Percentiles rank a stretch among this genome's conserved stretches.
phyloP scores from a whole-genome alignment of 805 yeast species.

The Maudiozyma bulderi region DNA sequence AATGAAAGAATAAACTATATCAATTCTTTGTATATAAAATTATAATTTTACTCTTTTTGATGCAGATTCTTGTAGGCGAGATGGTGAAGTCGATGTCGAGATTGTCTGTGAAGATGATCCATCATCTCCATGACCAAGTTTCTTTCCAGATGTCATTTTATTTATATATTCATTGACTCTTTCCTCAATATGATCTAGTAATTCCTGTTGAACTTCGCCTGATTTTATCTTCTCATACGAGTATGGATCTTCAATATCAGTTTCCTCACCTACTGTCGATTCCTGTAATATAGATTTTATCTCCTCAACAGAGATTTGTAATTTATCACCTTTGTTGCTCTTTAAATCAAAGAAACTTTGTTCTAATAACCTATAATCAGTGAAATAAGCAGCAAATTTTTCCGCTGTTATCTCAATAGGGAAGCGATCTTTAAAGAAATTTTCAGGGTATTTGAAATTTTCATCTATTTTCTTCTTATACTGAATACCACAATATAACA shows the following conservation, averaged over 20 bases:
- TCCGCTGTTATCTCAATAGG: constrained; percentile 15
- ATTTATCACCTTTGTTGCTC: constrained; percentile 27
- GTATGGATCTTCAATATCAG: constrained; percentile 7
- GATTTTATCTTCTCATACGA: constrained; percentile 20
- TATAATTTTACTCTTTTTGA: constrained; percentile 1
- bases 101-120: constrained; percentile 1
- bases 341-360: constrained; percentile 28
- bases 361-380: constrained; percentile 25
- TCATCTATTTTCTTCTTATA: constrained; percentile 21
- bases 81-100: constrained; percentile 4
- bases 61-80: neutral
- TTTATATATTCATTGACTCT: constrained; percentile 20
- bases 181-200: constrained; percentile 21
- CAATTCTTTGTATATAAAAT: neutral
- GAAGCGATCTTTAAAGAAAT: constrained; percentile 25
- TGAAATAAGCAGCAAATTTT: constrained; percentile 18
- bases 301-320: constrained; percentile 18
- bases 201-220: constrained; percentile 24
- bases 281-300: constrained; percentile 20
- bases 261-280: constrained; percentile 2
- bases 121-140: constrained; percentile 8
- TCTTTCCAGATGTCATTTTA: constrained; percentile 15
- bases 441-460: constrained; percentile 22
- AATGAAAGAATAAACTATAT: too few relatives aligned
- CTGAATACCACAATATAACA: constrained; percentile 26